These are phyloP conservation scores for Astragalus membranaceus DNA, from an alignment of 306 rosid genomes.

Conservation along the genomic window DNA sequence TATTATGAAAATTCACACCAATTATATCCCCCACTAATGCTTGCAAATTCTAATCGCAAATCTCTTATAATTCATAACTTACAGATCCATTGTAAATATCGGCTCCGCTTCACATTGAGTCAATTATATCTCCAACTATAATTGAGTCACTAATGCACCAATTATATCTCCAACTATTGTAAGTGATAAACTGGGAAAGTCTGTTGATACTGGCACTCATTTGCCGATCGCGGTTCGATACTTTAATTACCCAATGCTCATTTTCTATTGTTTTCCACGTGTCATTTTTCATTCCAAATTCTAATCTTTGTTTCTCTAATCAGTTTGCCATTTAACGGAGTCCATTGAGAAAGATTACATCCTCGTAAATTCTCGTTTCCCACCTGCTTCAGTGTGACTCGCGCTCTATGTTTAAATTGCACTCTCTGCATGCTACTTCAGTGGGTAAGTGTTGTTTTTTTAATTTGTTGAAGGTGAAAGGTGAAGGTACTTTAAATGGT, in stretches of 20 bases:
- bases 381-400: no score
- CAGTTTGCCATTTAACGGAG: constrained; percentile 78
- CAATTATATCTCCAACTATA: no score
- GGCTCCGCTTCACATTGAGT: constrained; percentile 29
- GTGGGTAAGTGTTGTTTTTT: no score
- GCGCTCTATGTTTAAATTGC: no score
- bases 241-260: not conserved
- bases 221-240: constrained; percentile 48
- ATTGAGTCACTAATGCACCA: constrained; percentile 23
- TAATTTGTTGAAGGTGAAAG: no score
- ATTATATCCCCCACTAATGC: no score
- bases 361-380: constrained; percentile 53
- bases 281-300: not conserved
- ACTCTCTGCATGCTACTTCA: no score
- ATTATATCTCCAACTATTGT: constrained; percentile 29
- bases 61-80: constrained; percentile 16
- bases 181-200: constrained; percentile 25
- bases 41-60: no score
- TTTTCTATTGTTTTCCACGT: constrained; percentile 8
- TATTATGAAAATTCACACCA: no score
- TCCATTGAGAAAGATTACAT: constrained; percentile 80
- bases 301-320: constrained; percentile 6
- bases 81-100: constrained; percentile 39
- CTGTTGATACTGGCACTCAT: constrained; percentile 25
- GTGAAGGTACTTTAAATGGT: no score